Evolutionary conservation across 2,329 filamentous ascomycete genomes (phyloP).

Genomic region (Stachybotrys echinatus): DNA sequence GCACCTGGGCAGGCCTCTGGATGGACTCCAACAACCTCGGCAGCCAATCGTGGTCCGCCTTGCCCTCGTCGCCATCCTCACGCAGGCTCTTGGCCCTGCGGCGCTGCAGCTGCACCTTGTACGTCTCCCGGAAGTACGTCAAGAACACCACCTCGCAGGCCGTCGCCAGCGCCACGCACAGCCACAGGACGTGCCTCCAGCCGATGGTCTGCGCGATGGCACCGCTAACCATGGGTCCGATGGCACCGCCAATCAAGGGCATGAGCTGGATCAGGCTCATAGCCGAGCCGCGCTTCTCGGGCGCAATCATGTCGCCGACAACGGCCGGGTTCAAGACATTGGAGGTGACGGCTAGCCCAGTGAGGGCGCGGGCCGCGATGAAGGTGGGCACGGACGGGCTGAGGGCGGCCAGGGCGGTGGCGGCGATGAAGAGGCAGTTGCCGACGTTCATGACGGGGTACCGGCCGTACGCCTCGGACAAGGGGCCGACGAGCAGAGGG

Average conservation of each 20-base stretch:
- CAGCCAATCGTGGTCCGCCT: slow-evolving; percentile 10
- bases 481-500: slow-evolving; percentile 54
- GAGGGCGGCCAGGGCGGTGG: slow-evolving; percentile 42
- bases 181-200: slow-evolving; percentile 49
- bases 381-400: slow-evolving; percentile 39
- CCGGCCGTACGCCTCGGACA: slow-evolving; percentile 57
- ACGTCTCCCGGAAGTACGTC: slow-evolving; percentile 53
- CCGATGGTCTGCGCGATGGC: slow-evolving; percentile 48
- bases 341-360: slow-evolving; percentile 57
- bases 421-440: slow-evolving; percentile 44
- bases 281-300: slow-evolving; percentile 51
- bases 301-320: slow-evolving; percentile 56
- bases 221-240: slow-evolving; percentile 51
- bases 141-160: slow-evolving; percentile 47
- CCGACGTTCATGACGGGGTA: slow-evolving; percentile 47
- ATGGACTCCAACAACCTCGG: slow-evolving; percentile 27
- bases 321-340: slow-evolving; percentile 60
- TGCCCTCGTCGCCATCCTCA: slow-evolving; percentile 27
- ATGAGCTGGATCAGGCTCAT: slow-evolving; percentile 54
- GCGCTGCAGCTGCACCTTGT: slow-evolving; percentile 28
- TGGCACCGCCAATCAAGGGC: slow-evolving; percentile 50
- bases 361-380: slow-evolving; percentile 49
- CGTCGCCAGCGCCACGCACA: slow-evolving; percentile 40
- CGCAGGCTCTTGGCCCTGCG: neutral
- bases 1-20: slow-evolving; percentile 39